phyloP scores from a whole-genome alignment of 2,329 filamentous ascomycete genomes.

The Aspergillus tamarii region DNA sequence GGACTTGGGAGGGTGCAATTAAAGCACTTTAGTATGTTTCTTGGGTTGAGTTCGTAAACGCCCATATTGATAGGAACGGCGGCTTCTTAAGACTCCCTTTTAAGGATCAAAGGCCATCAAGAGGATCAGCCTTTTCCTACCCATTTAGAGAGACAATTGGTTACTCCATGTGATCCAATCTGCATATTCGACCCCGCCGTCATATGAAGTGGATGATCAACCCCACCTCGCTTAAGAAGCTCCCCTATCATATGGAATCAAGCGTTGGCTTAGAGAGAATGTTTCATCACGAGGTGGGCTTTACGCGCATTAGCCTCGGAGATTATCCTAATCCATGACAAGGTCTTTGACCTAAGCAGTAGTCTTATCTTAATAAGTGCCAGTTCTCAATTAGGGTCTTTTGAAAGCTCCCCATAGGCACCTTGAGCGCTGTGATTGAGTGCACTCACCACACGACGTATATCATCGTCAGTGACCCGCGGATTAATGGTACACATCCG shows the following conservation, averaged over 20 bases:
- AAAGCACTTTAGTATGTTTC: not conserved
- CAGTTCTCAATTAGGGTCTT: not conserved
- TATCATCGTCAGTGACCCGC: constrained; percentile 5
- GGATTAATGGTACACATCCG: constrained; percentile 12
- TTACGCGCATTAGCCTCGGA: not conserved
- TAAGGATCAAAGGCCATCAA: no score
- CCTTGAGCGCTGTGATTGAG: not conserved
- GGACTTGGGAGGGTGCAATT: not conserved
- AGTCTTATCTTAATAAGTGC: no score
- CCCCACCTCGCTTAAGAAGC: no score
- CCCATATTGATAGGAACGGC: not conserved
- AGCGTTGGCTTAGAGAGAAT: no score
- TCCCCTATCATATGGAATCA: no score
- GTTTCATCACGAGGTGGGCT: no score
- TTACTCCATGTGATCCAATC: no score
- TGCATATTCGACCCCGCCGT: no score
- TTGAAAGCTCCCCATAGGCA: not conserved
- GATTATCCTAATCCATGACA: not conserved
- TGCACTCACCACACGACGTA: not conserved
- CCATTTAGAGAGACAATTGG: no score
- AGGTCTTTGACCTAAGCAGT: no score
- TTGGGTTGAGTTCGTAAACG: not conserved
- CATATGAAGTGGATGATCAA: no score
- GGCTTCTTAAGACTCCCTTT: not conserved
- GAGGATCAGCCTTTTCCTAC: no score